These are phyloP conservation scores for Fusarium phyllophilum DNA, from an alignment of 2,329 filamentous ascomycete genomes.

Conservation along the genomic window DNA sequence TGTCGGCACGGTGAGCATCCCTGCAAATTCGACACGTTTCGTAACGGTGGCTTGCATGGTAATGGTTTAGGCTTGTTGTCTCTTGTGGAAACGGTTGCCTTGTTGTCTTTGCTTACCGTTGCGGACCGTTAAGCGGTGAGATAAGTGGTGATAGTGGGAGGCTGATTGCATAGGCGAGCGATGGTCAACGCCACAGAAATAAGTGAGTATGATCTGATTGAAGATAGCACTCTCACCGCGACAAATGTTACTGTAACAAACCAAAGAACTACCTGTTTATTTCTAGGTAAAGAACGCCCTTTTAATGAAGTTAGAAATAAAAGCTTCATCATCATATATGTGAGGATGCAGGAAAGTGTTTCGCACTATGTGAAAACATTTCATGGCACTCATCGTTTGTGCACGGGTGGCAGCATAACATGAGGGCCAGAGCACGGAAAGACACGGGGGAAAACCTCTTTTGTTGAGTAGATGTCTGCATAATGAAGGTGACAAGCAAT, in stretches of 20 bases:
- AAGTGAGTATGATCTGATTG: background rate
- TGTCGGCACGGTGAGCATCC: background rate
- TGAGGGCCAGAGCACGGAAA: background rate
- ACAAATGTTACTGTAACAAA: accelerated
- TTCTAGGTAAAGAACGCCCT: too few species aligned
- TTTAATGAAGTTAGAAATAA: too few species aligned
- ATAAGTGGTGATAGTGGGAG: background rate
- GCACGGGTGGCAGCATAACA: background rate
- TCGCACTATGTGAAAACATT: background rate
- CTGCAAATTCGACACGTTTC: background rate
- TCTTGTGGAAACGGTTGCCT: background rate
- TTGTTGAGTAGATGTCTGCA: background rate
- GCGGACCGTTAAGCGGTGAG: background rate
- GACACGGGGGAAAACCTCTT: accelerated
- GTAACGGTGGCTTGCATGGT: background rate
- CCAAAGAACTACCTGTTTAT: too few species aligned
- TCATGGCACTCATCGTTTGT: background rate
- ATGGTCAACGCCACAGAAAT: background rate
- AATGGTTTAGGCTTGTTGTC: background rate
- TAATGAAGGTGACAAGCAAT: background rate
- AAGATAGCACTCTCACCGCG: accelerated
- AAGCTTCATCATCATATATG: too few species aligned
- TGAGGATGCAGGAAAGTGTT: background rate
- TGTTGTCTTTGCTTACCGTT: background rate
- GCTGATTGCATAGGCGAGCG: background rate